Evolutionary conservation across 768 basidiomycete genomes (phyloP), one percentile per base, ranked within the genome.

Genomic region (Lentinula aciculospora): DNA sequence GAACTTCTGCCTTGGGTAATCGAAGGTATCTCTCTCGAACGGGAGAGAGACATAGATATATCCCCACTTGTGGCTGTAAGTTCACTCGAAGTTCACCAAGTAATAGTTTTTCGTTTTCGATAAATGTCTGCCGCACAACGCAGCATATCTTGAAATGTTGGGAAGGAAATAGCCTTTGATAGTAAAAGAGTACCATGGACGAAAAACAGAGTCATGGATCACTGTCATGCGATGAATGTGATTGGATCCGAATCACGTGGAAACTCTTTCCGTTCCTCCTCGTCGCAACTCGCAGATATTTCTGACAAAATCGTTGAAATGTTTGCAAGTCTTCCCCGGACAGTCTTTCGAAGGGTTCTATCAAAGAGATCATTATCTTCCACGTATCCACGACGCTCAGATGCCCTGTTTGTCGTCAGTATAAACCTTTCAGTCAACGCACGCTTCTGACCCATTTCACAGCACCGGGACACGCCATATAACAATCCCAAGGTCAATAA

Each of bases 401-500:
- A 94, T 69, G 88, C 91, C 34, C 82, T 94, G 61, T 95, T 94
- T 67, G 84, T 91, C 70, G 93, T 94, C 62, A 56, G 90, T 84
- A 44, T 12, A 1, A 44, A 9, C 21, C 21, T 9, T 21, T 44
- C 34, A 34, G 5, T 63, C 57, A 23, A 57, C 47, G 47, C 51
- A 13, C 53, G 56, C 15, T 45, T 19, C 56, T 59, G 62, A 58
- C 56, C 64, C 27, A 54, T 49, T 31, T 60, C 54, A 58, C 60
- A 98, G 95, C 96, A 98, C 72, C 92, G 95, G 58, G 93, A 98
- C 77, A 93, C 93, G 17, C 76, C 85, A 28, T 88, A 96, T 72
- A 98, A 98, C 78, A 98, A 98, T 72, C 86, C 95, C 32, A 87
- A 84, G 81, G 91, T 91, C 60, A 59, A 5, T 48, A 21, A 25